Conservation (phyloP, 2,329 filamentous ascomycete genomes). For the Aspergillus sp. region DNA sequence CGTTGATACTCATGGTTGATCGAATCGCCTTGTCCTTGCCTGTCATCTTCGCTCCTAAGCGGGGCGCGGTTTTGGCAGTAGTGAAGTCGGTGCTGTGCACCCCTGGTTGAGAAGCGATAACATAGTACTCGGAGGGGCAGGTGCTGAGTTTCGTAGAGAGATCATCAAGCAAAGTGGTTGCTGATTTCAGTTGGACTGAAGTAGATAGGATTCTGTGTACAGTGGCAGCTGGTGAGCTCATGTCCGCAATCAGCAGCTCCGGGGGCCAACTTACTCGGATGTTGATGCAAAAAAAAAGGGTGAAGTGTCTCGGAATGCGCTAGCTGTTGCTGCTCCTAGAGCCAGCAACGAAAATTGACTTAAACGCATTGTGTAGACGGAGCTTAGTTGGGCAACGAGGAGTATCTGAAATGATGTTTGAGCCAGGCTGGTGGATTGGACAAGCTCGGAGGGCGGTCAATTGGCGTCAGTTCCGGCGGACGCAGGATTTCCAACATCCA, state of each 20-base stretch:
- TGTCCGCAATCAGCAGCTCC: conserved; percentile 13
- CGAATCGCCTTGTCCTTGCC: conserved; percentile 51
- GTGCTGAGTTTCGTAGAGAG: conserved; percentile 53
- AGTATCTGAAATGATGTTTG: conserved; percentile 28
- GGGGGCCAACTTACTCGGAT: conserved; percentile 61
- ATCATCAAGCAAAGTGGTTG: conserved; percentile 43
- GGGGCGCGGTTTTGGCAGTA: conserved; percentile 52
- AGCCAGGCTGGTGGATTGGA: conserved; percentile 27
- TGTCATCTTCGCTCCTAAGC: conserved; percentile 53
- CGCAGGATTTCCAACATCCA: conserved; percentile 4
- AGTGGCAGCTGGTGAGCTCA: conserved; percentile 25
- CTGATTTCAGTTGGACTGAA: conserved; percentile 45
- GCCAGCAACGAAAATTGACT: conserved; percentile 47
- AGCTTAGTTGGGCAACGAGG: conserved; percentile 14
- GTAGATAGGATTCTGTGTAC: conserved; percentile 37
- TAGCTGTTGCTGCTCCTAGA: conserved; percentile 57
- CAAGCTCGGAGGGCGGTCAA: conserved; percentile 36
- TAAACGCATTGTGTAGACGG: conserved; percentile 42
- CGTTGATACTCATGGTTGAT: conserved; percentile 54
- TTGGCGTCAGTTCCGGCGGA: conserved; percentile 19
- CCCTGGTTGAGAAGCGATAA: conserved; percentile 75
- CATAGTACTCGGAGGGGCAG: conserved; percentile 74
- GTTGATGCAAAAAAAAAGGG: conserved; percentile 89
- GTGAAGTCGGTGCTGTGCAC: conserved; percentile 69
- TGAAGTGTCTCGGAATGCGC: conserved; percentile 81